Base-by-base conservation (phyloP, 129 eudicot genomes). In the Tagetes erecta region DNA sequence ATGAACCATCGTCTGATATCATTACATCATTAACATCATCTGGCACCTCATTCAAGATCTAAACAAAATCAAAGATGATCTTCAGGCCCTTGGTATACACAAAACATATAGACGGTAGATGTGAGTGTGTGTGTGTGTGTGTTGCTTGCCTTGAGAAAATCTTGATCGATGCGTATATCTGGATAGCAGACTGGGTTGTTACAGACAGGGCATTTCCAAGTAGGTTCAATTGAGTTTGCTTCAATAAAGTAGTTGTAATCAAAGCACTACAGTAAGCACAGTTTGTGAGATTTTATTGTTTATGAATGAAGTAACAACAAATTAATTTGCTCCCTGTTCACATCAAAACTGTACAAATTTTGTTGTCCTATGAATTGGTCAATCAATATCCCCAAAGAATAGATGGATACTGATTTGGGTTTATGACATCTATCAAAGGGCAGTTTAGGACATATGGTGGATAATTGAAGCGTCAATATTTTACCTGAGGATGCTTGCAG, bases 131-230 rank as follows among this genome's bases (percentile, higher is more conserved):
- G 33, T 10, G 59, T 57, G 42, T 65, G 33, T 41, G 33, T 52
- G 9, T 45, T 70, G 64, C 82, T 76, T 78, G 71, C 89, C 86
- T 82, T 82, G 1, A 72, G 58, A 64, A 81, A 45, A 66, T 71
- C 72, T 70, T 63, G 86, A 72, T 85, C 86, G 13, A 82, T 72
- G 41, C 84, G 85, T 14, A 84, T 41, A 68, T 84, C 86, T 42
- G 45, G 60, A 78, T 62, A 70, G 79, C 81, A 78, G 34, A 81
- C 79, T 47, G 83, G 68, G 46, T 81, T 71, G 37, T 67, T 67
- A 78, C 88, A 81, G 33, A 73, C 14, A 35, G 84, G 88, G 71
- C 88, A 84, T 27, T 75, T 59, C 88, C 88, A 84, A 0, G 49
- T 64, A 35, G 86, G 88, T 51, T 56, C 65, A 40, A 47, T 71